phyloP scores from a whole-genome alignment of 2,329 filamentous ascomycete species.

The Aureobasidium zeae region DNA sequence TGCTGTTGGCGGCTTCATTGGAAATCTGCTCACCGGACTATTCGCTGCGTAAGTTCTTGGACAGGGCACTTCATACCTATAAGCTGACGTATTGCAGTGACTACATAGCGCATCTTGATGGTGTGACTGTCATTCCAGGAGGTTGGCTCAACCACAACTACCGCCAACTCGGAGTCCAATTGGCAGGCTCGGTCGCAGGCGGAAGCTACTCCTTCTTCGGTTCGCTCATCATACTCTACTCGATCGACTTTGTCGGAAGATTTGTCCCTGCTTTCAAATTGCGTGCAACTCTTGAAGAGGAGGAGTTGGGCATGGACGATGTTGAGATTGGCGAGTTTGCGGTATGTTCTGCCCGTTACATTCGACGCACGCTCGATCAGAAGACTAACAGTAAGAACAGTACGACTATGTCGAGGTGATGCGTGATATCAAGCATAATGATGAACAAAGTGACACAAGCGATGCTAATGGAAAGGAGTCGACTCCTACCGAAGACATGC shows the following conservation, averaged over 20 bases:
- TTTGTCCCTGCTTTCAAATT: conserved; percentile 67
- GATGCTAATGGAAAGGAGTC: conserved; percentile 12
- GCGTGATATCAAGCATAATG: conserved; percentile 48
- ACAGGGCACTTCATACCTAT: too few species aligned
- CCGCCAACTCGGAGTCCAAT: conserved; percentile 73
- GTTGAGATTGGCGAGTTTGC: conserved; percentile 88
- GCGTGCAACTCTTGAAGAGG: conserved; percentile 65
- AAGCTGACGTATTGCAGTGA: conserved; percentile 34
- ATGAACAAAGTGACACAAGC: conserved; percentile 5
- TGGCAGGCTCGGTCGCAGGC: conserved; percentile 70
- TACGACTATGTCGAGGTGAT: conserved; percentile 87
- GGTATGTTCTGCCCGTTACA: conserved; percentile 34
- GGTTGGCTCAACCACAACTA: conserved; percentile 81
- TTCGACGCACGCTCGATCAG: conserved; percentile 8
- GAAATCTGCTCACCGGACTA: conserved; percentile 70
- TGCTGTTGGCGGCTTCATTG: conserved; percentile 66
- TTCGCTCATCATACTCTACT: conserved; percentile 62
- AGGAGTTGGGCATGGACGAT: conserved; percentile 79
- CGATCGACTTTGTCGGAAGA: conserved; percentile 59
- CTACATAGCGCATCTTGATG: conserved; percentile 75
- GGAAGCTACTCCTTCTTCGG: conserved; percentile 69
- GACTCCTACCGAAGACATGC: conserved; percentile 2
- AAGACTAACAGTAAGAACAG: conserved; percentile 23
- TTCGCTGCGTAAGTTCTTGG: conserved; percentile 56
- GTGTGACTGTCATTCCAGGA: conserved; percentile 55